Conservation (phyloP, 352 stramenopile species). For the Pythium vanterpoolii region DNA sequence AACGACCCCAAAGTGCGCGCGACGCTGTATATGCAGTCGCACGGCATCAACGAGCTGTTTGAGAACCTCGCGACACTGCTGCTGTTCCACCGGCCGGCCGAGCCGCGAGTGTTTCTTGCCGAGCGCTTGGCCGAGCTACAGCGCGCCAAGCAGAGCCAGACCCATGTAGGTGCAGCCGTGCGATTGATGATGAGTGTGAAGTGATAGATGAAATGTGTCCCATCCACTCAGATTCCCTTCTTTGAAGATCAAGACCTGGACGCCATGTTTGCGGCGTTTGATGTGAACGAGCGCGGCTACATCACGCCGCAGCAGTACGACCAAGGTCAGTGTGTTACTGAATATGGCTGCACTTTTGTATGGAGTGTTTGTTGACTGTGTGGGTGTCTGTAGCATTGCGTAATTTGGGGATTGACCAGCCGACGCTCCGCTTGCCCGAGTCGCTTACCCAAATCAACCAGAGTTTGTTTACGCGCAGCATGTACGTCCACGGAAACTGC, state of each 20-base stretch:
- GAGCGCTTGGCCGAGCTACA: slow-evolving; percentile 56
- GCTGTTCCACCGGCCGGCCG: slow-evolving; percentile 57
- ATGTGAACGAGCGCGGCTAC: slow-evolving; percentile 62
- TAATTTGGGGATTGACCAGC: slow-evolving; percentile 65
- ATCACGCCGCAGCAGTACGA: slow-evolving; percentile 68
- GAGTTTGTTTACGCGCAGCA: slow-evolving; percentile 61
- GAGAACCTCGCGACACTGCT: slow-evolving; percentile 56
- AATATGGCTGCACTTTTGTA: background rate
- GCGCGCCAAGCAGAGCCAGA: slow-evolving; percentile 50
- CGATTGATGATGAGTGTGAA: background rate
- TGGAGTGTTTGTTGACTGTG: background rate
- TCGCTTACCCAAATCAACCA: slow-evolving; percentile 55
- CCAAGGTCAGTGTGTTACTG: slow-evolving; percentile 47
- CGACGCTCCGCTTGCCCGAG: slow-evolving; percentile 56
- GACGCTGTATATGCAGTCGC: slow-evolving; percentile 57
- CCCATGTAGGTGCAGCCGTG: slow-evolving; percentile 29
- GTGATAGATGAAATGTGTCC: background rate
- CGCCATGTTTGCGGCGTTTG: slow-evolving; percentile 74
- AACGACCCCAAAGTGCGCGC: slow-evolving; percentile 66
- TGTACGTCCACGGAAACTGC: slow-evolving; percentile 31
- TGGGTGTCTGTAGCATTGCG: slow-evolving; percentile 31
- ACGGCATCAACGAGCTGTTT: slow-evolving; percentile 70
- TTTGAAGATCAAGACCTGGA: slow-evolving; percentile 71
- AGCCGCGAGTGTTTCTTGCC: slow-evolving; percentile 59
- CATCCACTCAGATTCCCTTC: slow-evolving; percentile 43